These are phyloP conservation scores for Cylindrotheca fusiformis DNA, from an alignment of 108 stramenopile genomes.

Conservation along the genomic window DNA sequence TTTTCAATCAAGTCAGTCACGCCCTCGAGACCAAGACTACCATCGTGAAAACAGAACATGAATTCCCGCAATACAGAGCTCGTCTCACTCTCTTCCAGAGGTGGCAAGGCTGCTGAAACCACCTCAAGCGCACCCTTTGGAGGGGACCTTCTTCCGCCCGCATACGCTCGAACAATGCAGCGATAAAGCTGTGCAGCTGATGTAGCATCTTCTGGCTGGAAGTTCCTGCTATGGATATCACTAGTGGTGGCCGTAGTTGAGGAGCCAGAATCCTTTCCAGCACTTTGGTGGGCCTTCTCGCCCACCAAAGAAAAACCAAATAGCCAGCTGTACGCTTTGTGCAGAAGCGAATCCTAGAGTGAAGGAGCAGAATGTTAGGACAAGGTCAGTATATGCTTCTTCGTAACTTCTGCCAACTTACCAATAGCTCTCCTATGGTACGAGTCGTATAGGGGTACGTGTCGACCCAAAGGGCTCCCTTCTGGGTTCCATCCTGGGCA, in stretches of 20 bases:
- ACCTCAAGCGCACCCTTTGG: constrained; percentile 68
- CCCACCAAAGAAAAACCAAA: constrained; percentile 62
- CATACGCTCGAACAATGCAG: constrained; percentile 71
- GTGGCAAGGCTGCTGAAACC: constrained; percentile 59
- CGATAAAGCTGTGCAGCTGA: constrained; percentile 76
- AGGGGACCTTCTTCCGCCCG: constrained; percentile 46
- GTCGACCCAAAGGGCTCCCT: constrained; percentile 43
- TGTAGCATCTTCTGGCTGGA: constrained; percentile 54
- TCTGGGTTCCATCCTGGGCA: constrained; percentile 18
- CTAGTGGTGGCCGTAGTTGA: constrained; percentile 7
- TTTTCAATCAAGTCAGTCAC: constrained; percentile 9
- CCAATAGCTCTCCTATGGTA: constrained; percentile 36
- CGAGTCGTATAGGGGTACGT: constrained; percentile 59
- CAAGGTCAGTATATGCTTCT: no score
- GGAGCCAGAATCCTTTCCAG: constrained; percentile 18
- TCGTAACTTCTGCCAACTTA: no score
- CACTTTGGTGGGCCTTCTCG: constrained; percentile 17
- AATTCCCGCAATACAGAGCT: constrained; percentile 49
- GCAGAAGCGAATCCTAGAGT: constrained; percentile 47
- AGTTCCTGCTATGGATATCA: constrained; percentile 5
- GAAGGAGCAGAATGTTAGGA: constrained; percentile 9
- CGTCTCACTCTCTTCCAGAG: constrained; percentile 36
- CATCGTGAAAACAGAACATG: constrained; percentile 49
- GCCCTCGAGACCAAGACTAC: constrained; percentile 6
- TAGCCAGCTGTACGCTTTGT: constrained; percentile 57